phyloP scores from a whole-genome alignment of 148 eudicot genomes.

The Fallopia convolvulus region DNA sequence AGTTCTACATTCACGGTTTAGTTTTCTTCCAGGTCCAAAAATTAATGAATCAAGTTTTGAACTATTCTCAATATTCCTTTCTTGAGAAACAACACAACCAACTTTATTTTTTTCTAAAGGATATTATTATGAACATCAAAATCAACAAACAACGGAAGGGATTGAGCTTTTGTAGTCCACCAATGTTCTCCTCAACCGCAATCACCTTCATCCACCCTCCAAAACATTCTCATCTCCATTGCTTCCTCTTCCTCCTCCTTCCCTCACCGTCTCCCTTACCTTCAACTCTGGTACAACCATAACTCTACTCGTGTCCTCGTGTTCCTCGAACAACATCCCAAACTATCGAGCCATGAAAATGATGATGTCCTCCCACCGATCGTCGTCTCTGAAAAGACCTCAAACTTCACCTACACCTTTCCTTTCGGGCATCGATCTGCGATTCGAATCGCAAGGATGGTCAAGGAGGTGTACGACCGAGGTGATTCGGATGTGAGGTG shows the following conservation, averaged over 20 bases:
- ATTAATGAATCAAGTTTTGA: not conserved
- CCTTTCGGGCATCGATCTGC: slow-evolving; percentile 44
- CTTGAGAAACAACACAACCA: no score
- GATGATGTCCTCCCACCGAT: slow-evolving; percentile 13
- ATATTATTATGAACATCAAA: not conserved
- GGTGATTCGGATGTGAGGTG: slow-evolving; percentile 33
- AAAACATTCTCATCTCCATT: slow-evolving; percentile 46
- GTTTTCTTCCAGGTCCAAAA: not conserved
- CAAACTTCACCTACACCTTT: slow-evolving; percentile 43
- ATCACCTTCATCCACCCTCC: slow-evolving; percentile 14
- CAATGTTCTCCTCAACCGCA: not conserved
- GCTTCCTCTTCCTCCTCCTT: slow-evolving; percentile 48
- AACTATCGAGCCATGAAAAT: not conserved
- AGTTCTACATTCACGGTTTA: not conserved
- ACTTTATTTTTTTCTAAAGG: not conserved
- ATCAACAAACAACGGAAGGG: not conserved
- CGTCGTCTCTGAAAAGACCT: slow-evolving; percentile 26
- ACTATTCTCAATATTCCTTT: not conserved
- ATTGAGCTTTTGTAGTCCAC: not conserved
- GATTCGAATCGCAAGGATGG: slow-evolving; percentile 51
- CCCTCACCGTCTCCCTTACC: slow-evolving; percentile 35
- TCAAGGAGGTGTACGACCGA: slow-evolving; percentile 41
- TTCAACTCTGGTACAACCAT: slow-evolving; percentile 43
- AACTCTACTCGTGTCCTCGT: slow-evolving; percentile 34
- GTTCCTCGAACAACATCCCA: slow-evolving; percentile 47